phyloP scores from a whole-genome alignment of 1,284 basidiomycete species.

The Exobasidium rhododendri region DNA sequence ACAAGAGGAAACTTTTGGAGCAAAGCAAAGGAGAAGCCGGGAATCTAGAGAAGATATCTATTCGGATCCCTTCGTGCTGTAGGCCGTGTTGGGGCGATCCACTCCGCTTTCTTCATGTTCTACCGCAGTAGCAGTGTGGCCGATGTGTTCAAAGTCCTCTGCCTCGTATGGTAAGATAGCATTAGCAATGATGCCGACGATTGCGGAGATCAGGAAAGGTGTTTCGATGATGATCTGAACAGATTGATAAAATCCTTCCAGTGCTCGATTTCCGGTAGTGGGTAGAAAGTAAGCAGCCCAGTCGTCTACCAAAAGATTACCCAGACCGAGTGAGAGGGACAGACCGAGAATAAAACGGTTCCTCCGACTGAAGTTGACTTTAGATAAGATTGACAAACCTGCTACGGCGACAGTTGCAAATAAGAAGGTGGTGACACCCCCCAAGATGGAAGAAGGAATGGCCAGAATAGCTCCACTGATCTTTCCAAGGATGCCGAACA shows the following conservation, averaged over 20 bases:
- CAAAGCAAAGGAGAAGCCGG: neutral
- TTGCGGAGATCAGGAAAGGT: slow-evolving; percentile 65
- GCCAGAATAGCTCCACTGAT: slow-evolving; percentile 62
- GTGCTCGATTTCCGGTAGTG: slow-evolving; percentile 58
- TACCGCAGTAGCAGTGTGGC: neutral
- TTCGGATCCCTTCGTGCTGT: neutral
- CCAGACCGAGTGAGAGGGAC: slow-evolving; percentile 70
- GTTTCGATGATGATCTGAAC: slow-evolving; percentile 68
- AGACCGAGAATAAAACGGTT: slow-evolving; percentile 66
- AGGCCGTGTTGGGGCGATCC: neutral
- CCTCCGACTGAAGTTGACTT: slow-evolving; percentile 66
- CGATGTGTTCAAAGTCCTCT: slow-evolving; percentile 24
- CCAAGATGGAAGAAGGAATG: slow-evolving; percentile 75
- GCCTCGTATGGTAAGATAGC: slow-evolving; percentile 36
- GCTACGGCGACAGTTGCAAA: slow-evolving; percentile 59
- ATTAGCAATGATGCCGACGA: slow-evolving; percentile 56
- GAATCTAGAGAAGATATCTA: neutral
- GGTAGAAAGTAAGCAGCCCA: slow-evolving; percentile 59
- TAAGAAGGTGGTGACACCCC: slow-evolving; percentile 60
- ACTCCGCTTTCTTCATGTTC: neutral
- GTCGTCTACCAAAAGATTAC: slow-evolving; percentile 60
- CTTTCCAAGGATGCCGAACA: slow-evolving; percentile 66
- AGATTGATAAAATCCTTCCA: slow-evolving; percentile 70
- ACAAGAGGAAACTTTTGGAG: no score
- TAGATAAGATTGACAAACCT: slow-evolving; percentile 70